Base-by-base conservation (phyloP, 108 stramenopile genomes). In the Cylindrotheca closterium region DNA sequence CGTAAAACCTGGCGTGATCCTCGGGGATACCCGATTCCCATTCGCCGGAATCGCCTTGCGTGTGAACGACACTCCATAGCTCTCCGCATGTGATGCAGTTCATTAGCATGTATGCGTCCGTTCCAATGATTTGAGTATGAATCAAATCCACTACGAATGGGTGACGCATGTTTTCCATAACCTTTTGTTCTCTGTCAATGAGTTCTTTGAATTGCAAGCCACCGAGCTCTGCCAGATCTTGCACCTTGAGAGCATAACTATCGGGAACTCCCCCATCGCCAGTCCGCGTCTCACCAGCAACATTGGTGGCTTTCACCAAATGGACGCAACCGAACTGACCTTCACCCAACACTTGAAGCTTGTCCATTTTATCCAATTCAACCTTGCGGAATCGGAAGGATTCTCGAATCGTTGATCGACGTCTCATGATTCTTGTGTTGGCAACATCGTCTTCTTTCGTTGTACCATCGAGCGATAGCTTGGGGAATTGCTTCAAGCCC, bases 91-190 rank as follows among this genome's bases (percentile, higher is more conserved):
- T 83, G 19, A 93, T 71, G 10, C 90, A 76, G 17, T 67, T 63
- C 72, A 82, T 48, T 18, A 86, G 71, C 81, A 86, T 86, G 55
- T 79, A 77, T 27, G 85, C 49, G 51, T 68, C 67, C 68, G 89
- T 45, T 10, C 64, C 53, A 65, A 92, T 94, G 65, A 96, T 77
- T 63, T 80, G 94, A 1, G 91, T 91, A 15, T 65, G 63, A 50
- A 86, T 55, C 58, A 99, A 79, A 65, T 87, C 81, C 34, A 98
- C 81, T 60, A 99, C 80, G 65, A 96, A 94, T 0, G 97, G 96
- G 64, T 92, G 92, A 27, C 89, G 76, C 58, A 93, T 67, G 42
- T 67, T 59, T 30, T 68, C 77, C 83, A 97, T 83, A 29, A 97
- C 77, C 52, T 93, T 82, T 62, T 76, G 77, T 60, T 92, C 88